Evolutionary conservation across 805 yeast species (phyloP), one percentile per base, ranked within the genome.

Genomic region (Saturnispora silvae): DNA sequence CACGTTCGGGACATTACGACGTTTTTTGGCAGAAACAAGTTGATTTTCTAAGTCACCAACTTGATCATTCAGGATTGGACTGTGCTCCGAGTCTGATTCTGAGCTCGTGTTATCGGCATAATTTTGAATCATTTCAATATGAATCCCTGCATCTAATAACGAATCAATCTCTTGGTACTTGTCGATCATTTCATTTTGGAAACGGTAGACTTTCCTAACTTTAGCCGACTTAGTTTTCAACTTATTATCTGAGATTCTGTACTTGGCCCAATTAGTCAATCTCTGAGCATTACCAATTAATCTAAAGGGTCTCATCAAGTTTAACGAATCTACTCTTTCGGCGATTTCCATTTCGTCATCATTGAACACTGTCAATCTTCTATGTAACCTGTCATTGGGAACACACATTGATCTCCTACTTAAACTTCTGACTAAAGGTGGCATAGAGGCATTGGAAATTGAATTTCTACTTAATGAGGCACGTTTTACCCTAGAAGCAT

Each of bases 81-180:
- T 35, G 2, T 25, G 20, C 10, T 45, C 44, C 34, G 61, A 65
- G 22, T 60, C 22, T 7, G 30, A 34, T 11, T 35, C 45, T 1
- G 41, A 20, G 7, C 48, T 45, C 3, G 48, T 37, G 19, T 48
- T 44, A 26, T 45, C 63, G 3, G 71, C 74, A 47, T 81, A 81
- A 35, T 70, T 74, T 32, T 70, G 63, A 35, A 82, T 64, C 76
- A 81, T 76, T 31, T 69, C 63, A 41, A 68, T 65, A 45, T 77
- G 81, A 40, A 81, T 67, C 1, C 86, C 86, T 4, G 83, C 71
- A 49, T 80, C 92, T 32, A 81, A 61, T 35, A 81, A 60, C 35
- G 63, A 60, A 51, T 81, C 94, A 19, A 81, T 72, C 40, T 72
- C 79, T 26, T 54, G 53, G 48, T 70, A 78, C 37, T 72, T 61